A percentile compares a stretch with the other conserved stretches of the same genome.
Evolutionary conservation across 2,329 filamentous ascomycete genomes (phyloP).

Genomic region (Gaeumannomyces sp.): DNA sequence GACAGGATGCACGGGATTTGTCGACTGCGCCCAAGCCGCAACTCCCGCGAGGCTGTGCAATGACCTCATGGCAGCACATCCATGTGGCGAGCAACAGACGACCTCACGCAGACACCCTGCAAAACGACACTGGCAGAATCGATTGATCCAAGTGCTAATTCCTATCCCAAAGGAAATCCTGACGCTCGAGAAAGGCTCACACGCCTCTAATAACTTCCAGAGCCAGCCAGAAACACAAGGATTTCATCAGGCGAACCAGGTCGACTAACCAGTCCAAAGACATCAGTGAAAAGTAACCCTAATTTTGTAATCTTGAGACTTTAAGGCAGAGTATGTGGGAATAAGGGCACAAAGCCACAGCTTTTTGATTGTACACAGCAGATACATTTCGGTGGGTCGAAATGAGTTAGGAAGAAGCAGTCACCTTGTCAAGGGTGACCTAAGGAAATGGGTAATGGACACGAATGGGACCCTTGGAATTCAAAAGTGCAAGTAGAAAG

Average conservation of each 20-base stretch:
- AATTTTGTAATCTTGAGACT: neutral
- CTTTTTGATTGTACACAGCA: constrained; percentile 1
- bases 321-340: neutral
- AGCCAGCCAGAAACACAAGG: neutral
- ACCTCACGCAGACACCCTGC: too few relatives aligned
- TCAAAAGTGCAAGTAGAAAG: neutral
- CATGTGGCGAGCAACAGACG: too few relatives aligned
- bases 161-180: too few relatives aligned
- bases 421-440: neutral
- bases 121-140: too few relatives aligned
- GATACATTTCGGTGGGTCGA: neutral
- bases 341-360: neutral
- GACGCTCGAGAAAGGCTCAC: too few relatives aligned
- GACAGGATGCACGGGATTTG: too few relatives aligned
- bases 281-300: neutral
- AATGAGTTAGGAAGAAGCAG: neutral
- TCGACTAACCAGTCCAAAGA: neutral
- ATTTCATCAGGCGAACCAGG: too few relatives aligned
- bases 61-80: too few relatives aligned
- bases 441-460: neutral
- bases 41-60: too few relatives aligned
- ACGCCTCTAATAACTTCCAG: neutral
- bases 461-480: neutral
- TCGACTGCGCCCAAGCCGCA: too few relatives aligned
- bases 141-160: too few relatives aligned